Conservation (phyloP, 2,329 filamentous ascomycete species). For the Dothiorella sarmentorum region DNA sequence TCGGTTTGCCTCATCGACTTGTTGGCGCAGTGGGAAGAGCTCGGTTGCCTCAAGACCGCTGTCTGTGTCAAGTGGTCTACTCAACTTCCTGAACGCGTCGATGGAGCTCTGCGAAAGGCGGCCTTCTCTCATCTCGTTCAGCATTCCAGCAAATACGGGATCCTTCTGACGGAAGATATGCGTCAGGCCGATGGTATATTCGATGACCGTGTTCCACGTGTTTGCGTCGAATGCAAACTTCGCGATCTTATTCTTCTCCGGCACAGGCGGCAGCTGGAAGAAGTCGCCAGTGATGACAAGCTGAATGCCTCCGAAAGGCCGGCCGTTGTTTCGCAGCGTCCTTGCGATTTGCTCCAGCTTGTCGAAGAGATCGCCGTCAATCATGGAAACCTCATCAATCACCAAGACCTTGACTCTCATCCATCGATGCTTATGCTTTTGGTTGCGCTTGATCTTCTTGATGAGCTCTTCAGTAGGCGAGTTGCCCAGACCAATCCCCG, state of each 20-base stretch:
- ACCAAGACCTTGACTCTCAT: conserved; percentile 81
- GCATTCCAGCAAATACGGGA: conserved; percentile 83
- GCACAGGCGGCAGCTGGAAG: conserved; percentile 93
- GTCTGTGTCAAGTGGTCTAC: conserved; percentile 62
- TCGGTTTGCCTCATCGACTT: conserved; percentile 85
- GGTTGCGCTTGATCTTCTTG: conserved; percentile 85
- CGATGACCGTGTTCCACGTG: conserved; percentile 88
- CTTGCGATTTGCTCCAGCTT: conserved; percentile 89
- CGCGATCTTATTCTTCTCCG: conserved; percentile 67
- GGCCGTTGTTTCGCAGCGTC: conserved; percentile 80
- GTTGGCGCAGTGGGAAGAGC: conserved; percentile 83
- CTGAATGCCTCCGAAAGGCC: conserved; percentile 94
- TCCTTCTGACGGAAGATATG: conserved; percentile 97
- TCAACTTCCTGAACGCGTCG: conserved; percentile 68
- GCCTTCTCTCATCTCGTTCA: conserved; percentile 96
- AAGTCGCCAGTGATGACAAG: conserved; percentile 95
- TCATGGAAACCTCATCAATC: conserved; percentile 97
- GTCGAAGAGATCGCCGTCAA: conserved; percentile 94
- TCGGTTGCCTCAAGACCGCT: conserved; percentile 83
- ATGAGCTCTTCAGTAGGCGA: conserved; percentile 76
- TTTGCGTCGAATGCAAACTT: conserved; percentile 92
- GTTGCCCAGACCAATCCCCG: conserved; percentile 92
- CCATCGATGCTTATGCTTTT: conserved; percentile 87
- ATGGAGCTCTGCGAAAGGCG: conserved; percentile 74
- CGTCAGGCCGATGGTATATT: conserved; percentile 92